Conservation (phyloP, 202 grass and related monocot species). For the Bolboschoenoplectus hybrid region DNA sequence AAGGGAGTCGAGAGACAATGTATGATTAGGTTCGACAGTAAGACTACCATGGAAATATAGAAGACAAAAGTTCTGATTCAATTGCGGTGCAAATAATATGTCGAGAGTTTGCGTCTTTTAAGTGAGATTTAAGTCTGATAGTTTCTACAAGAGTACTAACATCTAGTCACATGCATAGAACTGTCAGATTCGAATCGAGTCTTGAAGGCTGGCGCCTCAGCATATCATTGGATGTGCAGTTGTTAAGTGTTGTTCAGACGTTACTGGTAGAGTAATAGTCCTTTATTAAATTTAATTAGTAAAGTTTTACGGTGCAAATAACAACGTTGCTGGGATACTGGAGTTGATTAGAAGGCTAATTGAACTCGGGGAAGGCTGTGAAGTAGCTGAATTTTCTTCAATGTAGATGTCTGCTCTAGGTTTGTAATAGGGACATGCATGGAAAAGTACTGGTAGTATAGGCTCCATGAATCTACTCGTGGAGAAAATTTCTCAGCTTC, state of each 20-base stretch:
- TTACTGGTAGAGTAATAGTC: background rate
- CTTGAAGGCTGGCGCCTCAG: background rate
- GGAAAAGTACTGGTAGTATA: background rate
- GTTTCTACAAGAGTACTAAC: conserved; percentile 22
- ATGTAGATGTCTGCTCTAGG: background rate
- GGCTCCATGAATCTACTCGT: conserved; percentile 18
- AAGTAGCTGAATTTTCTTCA: conserved; percentile 97
- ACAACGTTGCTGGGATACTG: background rate
- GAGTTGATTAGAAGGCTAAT: conserved; percentile 19
- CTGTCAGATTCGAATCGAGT: background rate
- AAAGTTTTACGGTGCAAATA: background rate
- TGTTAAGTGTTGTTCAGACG: too few relatives aligned
- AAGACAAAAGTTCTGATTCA: background rate
- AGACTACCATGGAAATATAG: background rate
- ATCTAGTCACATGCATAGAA: background rate
- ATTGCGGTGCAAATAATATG: background rate
- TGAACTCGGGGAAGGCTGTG: conserved; percentile 46
- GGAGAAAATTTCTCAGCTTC: conserved; percentile 94
- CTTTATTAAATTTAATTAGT: background rate
- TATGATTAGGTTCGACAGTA: conserved; percentile 54
- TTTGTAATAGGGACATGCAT: background rate
- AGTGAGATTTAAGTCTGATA: background rate
- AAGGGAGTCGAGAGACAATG: conserved; percentile 36
- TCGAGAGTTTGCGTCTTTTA: background rate
- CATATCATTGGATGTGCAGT: background rate